phyloP scores from a whole-genome alignment of 345 rosid species.

The Physaria fendleri region DNA sequence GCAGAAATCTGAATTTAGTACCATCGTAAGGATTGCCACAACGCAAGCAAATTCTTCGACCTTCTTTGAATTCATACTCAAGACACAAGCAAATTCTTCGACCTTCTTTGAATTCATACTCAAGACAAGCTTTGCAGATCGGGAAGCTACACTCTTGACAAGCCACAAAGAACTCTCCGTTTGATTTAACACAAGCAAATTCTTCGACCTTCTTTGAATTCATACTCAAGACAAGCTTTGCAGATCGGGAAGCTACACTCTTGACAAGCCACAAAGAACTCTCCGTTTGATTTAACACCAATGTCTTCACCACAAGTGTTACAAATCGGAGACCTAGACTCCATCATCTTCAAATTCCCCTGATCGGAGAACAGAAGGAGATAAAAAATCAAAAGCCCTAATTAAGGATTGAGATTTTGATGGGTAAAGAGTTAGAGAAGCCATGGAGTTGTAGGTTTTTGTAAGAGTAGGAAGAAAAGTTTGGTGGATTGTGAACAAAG shows the following conservation, averaged over 20 bases:
- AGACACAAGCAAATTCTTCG: too few species aligned
- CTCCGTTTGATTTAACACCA: slow-evolving; percentile 57
- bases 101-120: slow-evolving; percentile 79
- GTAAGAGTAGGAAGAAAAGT: slow-evolving; percentile 26
- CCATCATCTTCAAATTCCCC: slow-evolving; percentile 53
- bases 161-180: slow-evolving; percentile 68
- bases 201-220: slow-evolving; percentile 75
- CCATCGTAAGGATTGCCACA: slow-evolving; percentile 75
- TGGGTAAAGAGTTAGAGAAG: slow-evolving; percentile 12
- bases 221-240: slow-evolving; percentile 76
- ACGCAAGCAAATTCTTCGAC: slow-evolving; percentile 69
- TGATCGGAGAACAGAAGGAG: neutral
- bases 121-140: slow-evolving; percentile 83
- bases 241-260: slow-evolving; percentile 89
- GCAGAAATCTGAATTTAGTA: slow-evolving; percentile 10
- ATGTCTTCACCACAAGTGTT: slow-evolving; percentile 80
- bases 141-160: slow-evolving; percentile 86
- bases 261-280: slow-evolving; percentile 67
- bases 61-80: slow-evolving; percentile 79
- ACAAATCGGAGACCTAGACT: slow-evolving; percentile 66
- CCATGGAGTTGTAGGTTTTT: slow-evolving; percentile 15
- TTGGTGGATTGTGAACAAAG: slow-evolving; percentile 42
- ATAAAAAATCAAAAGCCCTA: slow-evolving; percentile 14
- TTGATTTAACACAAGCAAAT: too few species aligned
- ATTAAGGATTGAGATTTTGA: slow-evolving; percentile 11